Evolutionary conservation across 2,329 filamentous ascomycete species (phyloP).

Genomic region (Trichoderma oligosporum): DNA sequence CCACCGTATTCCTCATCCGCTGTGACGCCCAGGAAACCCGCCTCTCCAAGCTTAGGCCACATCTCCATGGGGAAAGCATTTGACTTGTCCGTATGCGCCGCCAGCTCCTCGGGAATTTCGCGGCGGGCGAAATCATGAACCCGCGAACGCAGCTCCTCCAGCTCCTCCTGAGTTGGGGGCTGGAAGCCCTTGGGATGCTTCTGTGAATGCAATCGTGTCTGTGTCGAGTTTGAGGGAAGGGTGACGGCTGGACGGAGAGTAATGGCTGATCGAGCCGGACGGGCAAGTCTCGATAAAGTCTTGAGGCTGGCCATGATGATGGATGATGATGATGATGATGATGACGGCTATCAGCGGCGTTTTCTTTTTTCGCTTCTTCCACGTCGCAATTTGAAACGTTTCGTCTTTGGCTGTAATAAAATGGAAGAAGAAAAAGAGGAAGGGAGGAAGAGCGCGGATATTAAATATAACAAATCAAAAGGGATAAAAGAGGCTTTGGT

Average conservation of each 20-base stretch:
- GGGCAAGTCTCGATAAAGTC: constrained; percentile 36
- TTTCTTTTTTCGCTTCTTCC: neutral
- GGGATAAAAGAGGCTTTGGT: no score
- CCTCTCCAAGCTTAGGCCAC: constrained; percentile 91
- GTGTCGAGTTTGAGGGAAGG: constrained; percentile 33
- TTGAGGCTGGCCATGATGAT: constrained; percentile 40
- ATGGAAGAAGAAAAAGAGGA: neutral
- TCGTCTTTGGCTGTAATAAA: no score
- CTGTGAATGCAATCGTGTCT: constrained; percentile 48
- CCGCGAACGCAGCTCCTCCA: constrained; percentile 74
- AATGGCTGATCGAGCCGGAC: constrained; percentile 36
- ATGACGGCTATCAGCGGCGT: neutral
- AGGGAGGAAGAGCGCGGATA: no score
- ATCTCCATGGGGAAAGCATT: constrained; percentile 88
- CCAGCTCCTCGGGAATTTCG: constrained; percentile 81
- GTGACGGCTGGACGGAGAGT: constrained; percentile 31
- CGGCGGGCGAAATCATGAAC: constrained; percentile 87
- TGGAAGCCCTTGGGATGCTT: constrained; percentile 62
- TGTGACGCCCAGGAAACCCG: constrained; percentile 87
- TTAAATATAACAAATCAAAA: no score
- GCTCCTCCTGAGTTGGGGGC: constrained; percentile 66
- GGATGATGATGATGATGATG: neutral
- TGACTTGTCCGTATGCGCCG: constrained; percentile 73
- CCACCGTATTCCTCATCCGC: constrained; percentile 91
- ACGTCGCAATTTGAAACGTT: no score